These are phyloP conservation scores for Entophlyctis luteolus DNA, from an alignment of 192 early-diverging fungal genomes.

Conservation along the genomic window DNA sequence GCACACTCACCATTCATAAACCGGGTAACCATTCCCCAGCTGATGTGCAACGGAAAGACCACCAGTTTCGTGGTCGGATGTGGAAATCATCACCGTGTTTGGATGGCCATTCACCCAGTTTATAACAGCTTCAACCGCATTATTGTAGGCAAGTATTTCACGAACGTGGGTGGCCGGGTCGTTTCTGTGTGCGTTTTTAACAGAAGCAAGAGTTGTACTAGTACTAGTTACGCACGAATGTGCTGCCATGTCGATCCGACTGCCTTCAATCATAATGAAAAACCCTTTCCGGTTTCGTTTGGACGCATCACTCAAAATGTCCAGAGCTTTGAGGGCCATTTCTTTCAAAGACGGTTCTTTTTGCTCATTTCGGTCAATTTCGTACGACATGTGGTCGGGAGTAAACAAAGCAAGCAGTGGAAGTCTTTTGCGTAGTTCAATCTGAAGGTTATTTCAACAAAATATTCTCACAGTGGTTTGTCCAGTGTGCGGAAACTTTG, in stretches of 20 bases:
- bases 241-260: constrained; percentile 94
- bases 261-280: constrained; percentile 96
- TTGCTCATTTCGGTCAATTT: constrained; percentile 72
- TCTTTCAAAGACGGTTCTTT: constrained; percentile 75
- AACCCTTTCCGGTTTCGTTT: constrained; percentile 66
- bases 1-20: constrained; percentile 67
- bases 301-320: constrained; percentile 56
- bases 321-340: constrained; percentile 82
- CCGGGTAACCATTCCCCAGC: constrained; percentile 65
- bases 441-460: no score
- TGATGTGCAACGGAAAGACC: constrained; percentile 83
- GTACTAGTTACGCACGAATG: constrained; percentile 44
- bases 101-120: constrained; percentile 76
- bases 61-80: constrained; percentile 94
- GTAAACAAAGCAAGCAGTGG: constrained; percentile 78
- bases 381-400: constrained; percentile 85
- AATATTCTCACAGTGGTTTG: no score
- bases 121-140: constrained; percentile 66
- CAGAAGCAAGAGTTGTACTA: background rate
- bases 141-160: constrained; percentile 89
- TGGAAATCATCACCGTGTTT: constrained; percentile 81
- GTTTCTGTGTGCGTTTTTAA: constrained; percentile 51
- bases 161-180: constrained; percentile 88
- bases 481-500: constrained; percentile 55
- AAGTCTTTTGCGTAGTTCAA: constrained; percentile 30